Conservation (phyloP, 31 red algal species). For the Asparagopsis taxiformis region DNA sequence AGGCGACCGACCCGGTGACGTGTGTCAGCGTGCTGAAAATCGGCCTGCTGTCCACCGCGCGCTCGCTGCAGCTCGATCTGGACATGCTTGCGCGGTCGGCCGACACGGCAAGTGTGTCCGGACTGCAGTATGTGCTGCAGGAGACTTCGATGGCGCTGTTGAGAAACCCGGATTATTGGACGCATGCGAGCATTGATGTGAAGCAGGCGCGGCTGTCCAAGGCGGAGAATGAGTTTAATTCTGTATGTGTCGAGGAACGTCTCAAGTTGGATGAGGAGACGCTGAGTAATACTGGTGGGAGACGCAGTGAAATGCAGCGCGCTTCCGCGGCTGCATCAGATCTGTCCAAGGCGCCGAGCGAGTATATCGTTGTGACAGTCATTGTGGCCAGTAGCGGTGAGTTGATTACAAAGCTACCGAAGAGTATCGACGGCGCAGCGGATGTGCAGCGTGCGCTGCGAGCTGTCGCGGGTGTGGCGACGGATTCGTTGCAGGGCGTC, state of each 20-base stretch:
- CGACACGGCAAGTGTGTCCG: slow-evolving; percentile 50
- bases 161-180: slow-evolving; percentile 82
- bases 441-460: slow-evolving; percentile 65
- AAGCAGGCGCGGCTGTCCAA: slow-evolving; percentile 3
- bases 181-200: slow-evolving; percentile 27
- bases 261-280: slow-evolving; percentile 74
- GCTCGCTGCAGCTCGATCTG: slow-evolving; percentile 63
- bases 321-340: not conserved
- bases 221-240: slow-evolving; percentile 33
- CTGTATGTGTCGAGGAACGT: slow-evolving; percentile 41
- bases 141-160: slow-evolving; percentile 68
- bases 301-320: not conserved
- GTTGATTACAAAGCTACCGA: slow-evolving; percentile 25
- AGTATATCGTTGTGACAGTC: slow-evolving; percentile 79
- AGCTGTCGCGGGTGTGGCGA: slow-evolving; percentile 25
- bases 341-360: slow-evolving; percentile 6
- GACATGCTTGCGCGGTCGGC: slow-evolving; percentile 39
- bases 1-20: slow-evolving; percentile 20
- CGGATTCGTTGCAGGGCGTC: slow-evolving; percentile 58
- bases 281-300: slow-evolving; percentile 60
- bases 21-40: slow-evolving; percentile 65
- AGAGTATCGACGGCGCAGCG: not conserved
- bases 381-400: slow-evolving; percentile 63
- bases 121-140: slow-evolving; percentile 55
- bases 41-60: slow-evolving; percentile 63